A percentile compares a stretch with the other conserved stretches of the same genome.
Conservation (phyloP, 805 yeast species). For the Yarrowia divulgata region DNA sequence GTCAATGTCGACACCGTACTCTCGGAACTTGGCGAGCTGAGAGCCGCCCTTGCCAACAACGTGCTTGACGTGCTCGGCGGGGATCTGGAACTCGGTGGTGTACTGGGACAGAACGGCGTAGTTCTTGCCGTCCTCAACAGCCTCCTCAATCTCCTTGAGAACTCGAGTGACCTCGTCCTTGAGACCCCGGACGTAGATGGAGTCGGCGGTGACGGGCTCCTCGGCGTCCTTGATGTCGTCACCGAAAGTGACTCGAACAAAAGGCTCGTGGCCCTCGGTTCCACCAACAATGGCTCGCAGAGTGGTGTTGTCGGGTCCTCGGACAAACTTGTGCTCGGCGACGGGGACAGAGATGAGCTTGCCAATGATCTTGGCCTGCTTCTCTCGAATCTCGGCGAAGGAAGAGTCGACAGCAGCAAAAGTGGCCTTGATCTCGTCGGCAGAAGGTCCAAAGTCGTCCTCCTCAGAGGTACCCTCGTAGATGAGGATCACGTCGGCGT, state of each 20-base stretch:
- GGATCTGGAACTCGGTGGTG: slow-evolving; percentile 62
- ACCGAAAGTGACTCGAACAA: slow-evolving; percentile 49
- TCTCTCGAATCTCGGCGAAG: slow-evolving; percentile 64
- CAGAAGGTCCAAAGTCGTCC: slow-evolving; percentile 75
- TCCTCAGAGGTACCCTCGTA: slow-evolving; percentile 55
- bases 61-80: slow-evolving; percentile 72
- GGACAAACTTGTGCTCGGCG: slow-evolving; percentile 64
- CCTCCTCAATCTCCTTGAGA: slow-evolving; percentile 59
- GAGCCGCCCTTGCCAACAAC: slow-evolving; percentile 91
- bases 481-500: slow-evolving; percentile 61
- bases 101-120: slow-evolving; percentile 57
- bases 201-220: slow-evolving; percentile 53
- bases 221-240: slow-evolving; percentile 50
- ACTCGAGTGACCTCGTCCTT: slow-evolving; percentile 66
- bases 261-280: slow-evolving; percentile 53
- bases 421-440: slow-evolving; percentile 62
- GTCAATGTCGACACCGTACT: slow-evolving; percentile 78
- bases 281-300: slow-evolving; percentile 55
- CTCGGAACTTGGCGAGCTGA: slow-evolving; percentile 69
- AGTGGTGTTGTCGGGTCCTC: slow-evolving; percentile 69
- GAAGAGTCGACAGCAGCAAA: slow-evolving; percentile 60
- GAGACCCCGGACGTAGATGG: slow-evolving; percentile 73
- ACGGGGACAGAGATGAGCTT: slow-evolving; percentile 60
- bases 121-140: slow-evolving; percentile 64
- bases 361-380: slow-evolving; percentile 61